These are phyloP conservation scores for Rhytidiadelphus loreus DNA, from an alignment of 225 moss, liverwort and hornwort species.

Conservation along the genomic window DNA sequence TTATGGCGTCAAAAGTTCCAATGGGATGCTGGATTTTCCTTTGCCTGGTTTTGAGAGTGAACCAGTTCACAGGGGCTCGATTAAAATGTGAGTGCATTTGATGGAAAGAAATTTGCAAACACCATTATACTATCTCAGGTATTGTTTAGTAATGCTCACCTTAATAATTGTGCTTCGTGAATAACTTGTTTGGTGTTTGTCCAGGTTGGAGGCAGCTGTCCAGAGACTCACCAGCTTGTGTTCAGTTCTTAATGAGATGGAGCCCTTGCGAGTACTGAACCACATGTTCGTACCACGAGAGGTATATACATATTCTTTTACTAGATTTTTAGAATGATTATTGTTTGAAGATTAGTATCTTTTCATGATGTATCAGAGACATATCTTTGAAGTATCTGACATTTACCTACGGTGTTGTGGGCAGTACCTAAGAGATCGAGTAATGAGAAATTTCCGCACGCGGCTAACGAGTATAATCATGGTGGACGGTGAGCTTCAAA, in stretches of 20 bases:
- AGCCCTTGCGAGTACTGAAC: conserved; percentile 89
- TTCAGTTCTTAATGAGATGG: conserved; percentile 98
- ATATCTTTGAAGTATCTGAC: neutral
- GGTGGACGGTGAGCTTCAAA: conserved; percentile 78
- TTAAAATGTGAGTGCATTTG: conserved; percentile 55
- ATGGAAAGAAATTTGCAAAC: neutral
- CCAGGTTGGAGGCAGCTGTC: conserved; percentile 93
- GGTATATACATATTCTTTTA: neutral
- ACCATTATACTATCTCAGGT: neutral
- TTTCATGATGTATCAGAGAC: neutral
- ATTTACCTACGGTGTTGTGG: neutral
- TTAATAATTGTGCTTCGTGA: neutral
- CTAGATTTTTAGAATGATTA: neutral
- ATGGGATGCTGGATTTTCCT: conserved; percentile 58
- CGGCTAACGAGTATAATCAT: conserved; percentile 71
- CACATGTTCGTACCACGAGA: conserved; percentile 98
- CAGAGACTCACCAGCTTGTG: conserved; percentile 97
- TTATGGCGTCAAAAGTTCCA: conserved; percentile 35
- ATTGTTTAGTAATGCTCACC: neutral
- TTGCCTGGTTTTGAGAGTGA: conserved; percentile 91
- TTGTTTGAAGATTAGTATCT: neutral
- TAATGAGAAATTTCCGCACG: conserved; percentile 72
- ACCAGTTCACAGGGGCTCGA: conserved; percentile 68
- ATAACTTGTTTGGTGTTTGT: neutral
- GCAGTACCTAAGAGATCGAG: conserved; percentile 86